A percentile compares a stretch with the other conserved stretches of the same genome.
Conservation (phyloP, 768 basidiomycete genomes). For the Lentinula detonsa region DNA sequence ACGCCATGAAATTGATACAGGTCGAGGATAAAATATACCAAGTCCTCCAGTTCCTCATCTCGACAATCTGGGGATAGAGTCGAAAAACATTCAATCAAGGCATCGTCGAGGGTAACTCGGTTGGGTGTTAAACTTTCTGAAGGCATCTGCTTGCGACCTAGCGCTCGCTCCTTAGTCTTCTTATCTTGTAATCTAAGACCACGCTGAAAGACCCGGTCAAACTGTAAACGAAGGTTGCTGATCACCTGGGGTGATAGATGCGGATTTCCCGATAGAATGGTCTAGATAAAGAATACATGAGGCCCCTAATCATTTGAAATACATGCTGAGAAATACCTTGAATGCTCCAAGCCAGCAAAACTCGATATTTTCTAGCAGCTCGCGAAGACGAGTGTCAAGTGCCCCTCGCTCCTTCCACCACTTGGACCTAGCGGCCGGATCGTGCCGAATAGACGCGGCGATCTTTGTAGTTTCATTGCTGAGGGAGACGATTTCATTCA, state of each 20-base stretch:
- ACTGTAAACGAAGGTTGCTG: constrained; percentile 50
- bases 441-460: constrained; percentile 68
- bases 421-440: constrained; percentile 52
- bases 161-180: constrained; percentile 37
- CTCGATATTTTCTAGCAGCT: constrained; percentile 80
- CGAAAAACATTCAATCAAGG: constrained; percentile 82
- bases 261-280: constrained; percentile 50
- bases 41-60: constrained; percentile 93
- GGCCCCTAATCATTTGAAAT: background rate
- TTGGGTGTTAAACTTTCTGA: constrained; percentile 27
- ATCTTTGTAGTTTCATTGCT: constrained; percentile 73
- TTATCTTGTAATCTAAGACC: constrained; percentile 57
- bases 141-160: constrained; percentile 26
- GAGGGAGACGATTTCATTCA: constrained; percentile 71
- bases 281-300: constrained; percentile 29
- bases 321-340: constrained; percentile 54
- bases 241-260: constrained; percentile 39
- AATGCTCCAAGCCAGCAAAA: constrained; percentile 97
- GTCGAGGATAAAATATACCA: constrained; percentile 90
- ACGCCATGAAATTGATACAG: constrained; percentile 92
- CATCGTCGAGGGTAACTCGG: constrained; percentile 59
- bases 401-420: constrained; percentile 86
- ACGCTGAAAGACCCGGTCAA: constrained; percentile 74
- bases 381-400: constrained; percentile 72
- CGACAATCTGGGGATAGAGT: constrained; percentile 74